Conservation (phyloP, 441 rosid genomes). For the Mallotus japonicus region DNA sequence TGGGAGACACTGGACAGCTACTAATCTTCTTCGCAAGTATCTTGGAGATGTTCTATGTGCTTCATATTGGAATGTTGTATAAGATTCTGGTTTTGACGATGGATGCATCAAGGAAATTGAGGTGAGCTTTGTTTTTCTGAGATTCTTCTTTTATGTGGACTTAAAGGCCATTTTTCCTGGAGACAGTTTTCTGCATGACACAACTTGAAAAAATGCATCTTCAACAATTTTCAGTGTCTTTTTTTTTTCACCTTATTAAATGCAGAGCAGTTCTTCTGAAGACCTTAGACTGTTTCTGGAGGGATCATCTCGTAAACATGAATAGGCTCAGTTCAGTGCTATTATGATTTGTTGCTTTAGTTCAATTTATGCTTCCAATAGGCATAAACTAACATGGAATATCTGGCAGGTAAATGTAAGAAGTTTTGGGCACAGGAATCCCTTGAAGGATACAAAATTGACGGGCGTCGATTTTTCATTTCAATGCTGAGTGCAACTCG, state of each 20-base stretch:
- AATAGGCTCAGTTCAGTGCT: slow-evolving; percentile 93
- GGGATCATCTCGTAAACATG: slow-evolving; percentile 94
- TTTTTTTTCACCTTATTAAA: slow-evolving; percentile 9
- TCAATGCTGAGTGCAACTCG: slow-evolving; percentile 94
- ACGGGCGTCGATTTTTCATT: slow-evolving; percentile 92
- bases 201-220: background rate
- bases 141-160: background rate
- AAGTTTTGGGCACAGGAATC: slow-evolving; percentile 95
- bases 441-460: slow-evolving; percentile 97
- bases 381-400: slow-evolving; percentile 27
- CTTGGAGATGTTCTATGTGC: slow-evolving; percentile 86
- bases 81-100: slow-evolving; percentile 79
- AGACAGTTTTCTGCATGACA: background rate
- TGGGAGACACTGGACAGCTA: slow-evolving; percentile 52
- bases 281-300: slow-evolving; percentile 87
- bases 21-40: slow-evolving; percentile 79
- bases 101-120: slow-evolving; percentile 82
- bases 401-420: slow-evolving; percentile 75
- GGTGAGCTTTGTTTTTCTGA: slow-evolving; percentile 41
- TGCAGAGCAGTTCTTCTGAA: slow-evolving; percentile 86
- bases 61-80: slow-evolving; percentile 57
- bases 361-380: slow-evolving; percentile 10
- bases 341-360: slow-evolving; percentile 20
- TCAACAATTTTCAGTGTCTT: background rate
- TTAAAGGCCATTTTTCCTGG: background rate